Evolutionary conservation across 2,329 filamentous ascomycete genomes (phyloP).

Genomic region (Penicillium sp.): DNA sequence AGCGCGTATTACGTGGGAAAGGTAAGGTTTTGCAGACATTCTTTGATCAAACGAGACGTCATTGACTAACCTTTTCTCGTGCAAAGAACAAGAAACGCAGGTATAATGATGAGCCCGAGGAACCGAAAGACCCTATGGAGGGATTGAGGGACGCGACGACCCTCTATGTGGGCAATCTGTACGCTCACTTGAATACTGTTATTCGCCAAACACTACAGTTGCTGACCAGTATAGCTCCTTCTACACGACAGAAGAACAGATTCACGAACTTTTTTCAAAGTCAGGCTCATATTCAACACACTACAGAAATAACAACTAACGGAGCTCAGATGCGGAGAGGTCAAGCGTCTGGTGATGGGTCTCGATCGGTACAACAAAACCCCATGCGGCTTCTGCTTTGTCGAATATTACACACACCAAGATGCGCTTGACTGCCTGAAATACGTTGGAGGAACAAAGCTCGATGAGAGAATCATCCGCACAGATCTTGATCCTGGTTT

Average conservation of each 20-base stretch:
- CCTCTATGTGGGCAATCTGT: constrained; percentile 97
- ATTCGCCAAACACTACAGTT: not conserved
- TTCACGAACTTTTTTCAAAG: constrained; percentile 95
- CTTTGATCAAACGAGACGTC: constrained; percentile 4
- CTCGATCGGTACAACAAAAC: constrained; percentile 97
- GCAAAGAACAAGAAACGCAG: constrained; percentile 73
- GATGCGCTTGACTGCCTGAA: constrained; percentile 98
- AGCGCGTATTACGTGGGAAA: constrained; percentile 90
- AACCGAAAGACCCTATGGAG: constrained; percentile 70
- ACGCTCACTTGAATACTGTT: constrained; percentile 40
- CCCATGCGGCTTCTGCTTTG: constrained; percentile 98
- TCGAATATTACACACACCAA: constrained; percentile 98
- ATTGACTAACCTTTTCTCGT: constrained; percentile 9
- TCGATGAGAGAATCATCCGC: constrained; percentile 94
- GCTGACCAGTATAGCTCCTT: constrained; percentile 68
- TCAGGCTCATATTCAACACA: constrained; percentile 43
- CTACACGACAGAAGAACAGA: constrained; percentile 98
- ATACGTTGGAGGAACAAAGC: constrained; percentile 96
- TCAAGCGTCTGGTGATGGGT: constrained; percentile 97
- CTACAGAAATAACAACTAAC: constrained; percentile 18
- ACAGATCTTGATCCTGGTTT: constrained; percentile 97
- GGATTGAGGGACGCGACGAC: constrained; percentile 87
- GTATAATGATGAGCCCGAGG: constrained; percentile 62
- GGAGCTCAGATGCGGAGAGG: constrained; percentile 74
- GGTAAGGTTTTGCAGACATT: constrained; percentile 52